Percentiles rank a stretch among this genome's conserved stretches.
These are phyloP conservation scores for Salicornia ramosissima DNA, from an alignment of 148 eudicot genomes.

Conservation along the genomic window DNA sequence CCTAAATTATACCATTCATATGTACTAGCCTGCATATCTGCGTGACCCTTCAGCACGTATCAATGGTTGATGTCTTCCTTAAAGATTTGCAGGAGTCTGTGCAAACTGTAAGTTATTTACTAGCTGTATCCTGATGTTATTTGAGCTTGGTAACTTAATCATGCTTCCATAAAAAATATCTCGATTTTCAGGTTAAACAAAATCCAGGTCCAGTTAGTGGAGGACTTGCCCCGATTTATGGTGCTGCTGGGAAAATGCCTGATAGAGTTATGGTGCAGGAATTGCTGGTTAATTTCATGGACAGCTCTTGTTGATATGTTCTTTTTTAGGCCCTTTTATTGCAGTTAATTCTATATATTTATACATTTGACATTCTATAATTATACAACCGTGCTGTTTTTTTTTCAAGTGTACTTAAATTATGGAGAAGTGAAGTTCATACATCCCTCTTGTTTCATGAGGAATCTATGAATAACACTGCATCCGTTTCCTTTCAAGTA, in stretches of 20 bases:
- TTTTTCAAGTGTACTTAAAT: too few species aligned
- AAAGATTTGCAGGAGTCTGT: conserved; percentile 72
- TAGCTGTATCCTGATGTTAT: background rate
- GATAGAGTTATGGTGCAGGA: conserved; percentile 87
- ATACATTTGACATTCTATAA: background rate
- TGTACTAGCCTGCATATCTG: conserved; percentile 80
- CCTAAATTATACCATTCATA: background rate
- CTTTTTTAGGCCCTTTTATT: background rate
- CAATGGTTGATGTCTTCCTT: conserved; percentile 60
- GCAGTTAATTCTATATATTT: background rate
- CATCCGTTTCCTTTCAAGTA: too few species aligned
- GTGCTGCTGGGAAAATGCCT: conserved; percentile 97
- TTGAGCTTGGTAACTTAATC: background rate
- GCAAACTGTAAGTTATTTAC: conserved; percentile 59
- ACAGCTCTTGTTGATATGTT: conserved; percentile 47
- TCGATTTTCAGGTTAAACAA: conserved; percentile 52
- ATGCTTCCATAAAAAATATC: background rate
- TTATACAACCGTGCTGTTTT: too few species aligned
- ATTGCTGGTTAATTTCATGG: conserved; percentile 87
- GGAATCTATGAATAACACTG: too few species aligned
- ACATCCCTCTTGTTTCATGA: too few species aligned
- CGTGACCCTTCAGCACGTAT: conserved; percentile 91
- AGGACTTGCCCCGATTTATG: conserved; percentile 96
- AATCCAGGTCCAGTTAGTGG: conserved; percentile 91
- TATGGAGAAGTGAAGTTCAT: too few species aligned